Evolutionary conservation across 306 rosid species (phyloP).

Genomic region (Prunus campanulata): DNA sequence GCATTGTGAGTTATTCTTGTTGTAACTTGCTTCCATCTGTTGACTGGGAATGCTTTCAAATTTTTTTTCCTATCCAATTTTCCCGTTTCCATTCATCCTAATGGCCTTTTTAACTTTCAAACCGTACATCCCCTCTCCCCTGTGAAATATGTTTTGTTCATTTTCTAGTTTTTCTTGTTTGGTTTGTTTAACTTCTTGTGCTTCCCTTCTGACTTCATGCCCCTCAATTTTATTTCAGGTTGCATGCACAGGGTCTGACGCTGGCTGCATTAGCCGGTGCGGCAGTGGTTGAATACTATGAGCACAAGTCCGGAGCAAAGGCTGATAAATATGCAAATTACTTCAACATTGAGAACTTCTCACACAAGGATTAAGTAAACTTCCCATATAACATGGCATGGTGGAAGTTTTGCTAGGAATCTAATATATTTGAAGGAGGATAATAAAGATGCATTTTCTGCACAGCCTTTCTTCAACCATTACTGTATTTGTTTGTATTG

Average conservation of each 20-base stretch:
- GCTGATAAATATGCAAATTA: constrained; percentile 45
- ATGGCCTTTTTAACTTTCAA: neutral
- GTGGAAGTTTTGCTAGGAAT: neutral
- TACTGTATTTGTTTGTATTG: neutral
- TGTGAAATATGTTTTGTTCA: neutral
- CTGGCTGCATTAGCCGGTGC: constrained; percentile 88
- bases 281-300: constrained; percentile 82
- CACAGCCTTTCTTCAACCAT: neutral
- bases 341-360: constrained; percentile 36
- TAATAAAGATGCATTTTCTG: neutral
- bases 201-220: constrained; percentile 12
- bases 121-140: neutral
- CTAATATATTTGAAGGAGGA: neutral
- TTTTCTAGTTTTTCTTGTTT: neutral
- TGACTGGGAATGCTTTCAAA: neutral
- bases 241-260: constrained; percentile 94
- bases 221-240: constrained; percentile 40
- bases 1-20: neutral
- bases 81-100: neutral
- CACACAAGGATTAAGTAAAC: constrained; percentile 38
- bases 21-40: neutral
- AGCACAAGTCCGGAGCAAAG: constrained; percentile 46
- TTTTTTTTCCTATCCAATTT: too few relatives aligned
- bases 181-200: neutral
- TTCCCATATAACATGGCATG: neutral